phyloP scores from a whole-genome alignment of 306 rosid species.

The Ziziphus jujuba region DNA sequence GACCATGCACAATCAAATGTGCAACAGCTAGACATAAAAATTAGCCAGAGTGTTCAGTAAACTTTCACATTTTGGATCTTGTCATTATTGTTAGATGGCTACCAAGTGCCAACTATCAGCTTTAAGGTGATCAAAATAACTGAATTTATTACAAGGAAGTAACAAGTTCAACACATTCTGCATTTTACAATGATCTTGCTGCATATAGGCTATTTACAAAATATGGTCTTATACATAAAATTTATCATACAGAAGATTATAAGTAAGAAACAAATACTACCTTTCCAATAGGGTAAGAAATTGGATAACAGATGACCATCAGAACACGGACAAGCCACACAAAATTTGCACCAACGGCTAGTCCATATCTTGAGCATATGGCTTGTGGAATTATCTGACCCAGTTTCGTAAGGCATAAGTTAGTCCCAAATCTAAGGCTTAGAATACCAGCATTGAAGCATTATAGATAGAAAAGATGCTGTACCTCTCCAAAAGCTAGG shows the following conservation, averaged over 20 bases:
- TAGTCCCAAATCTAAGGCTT: constrained; percentile 20
- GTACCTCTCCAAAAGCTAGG: constrained; percentile 82
- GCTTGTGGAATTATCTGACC: constrained; percentile 88
- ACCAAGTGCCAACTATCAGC: neutral
- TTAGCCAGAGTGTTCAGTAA: neutral
- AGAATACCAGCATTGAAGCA: constrained; percentile 9
- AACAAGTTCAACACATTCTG: neutral
- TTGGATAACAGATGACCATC: constrained; percentile 78
- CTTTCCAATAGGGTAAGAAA: constrained; percentile 84
- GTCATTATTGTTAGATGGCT: neutral
- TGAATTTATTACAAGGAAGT: neutral
- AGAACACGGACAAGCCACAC: constrained; percentile 74
- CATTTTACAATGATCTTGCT: too few species aligned
- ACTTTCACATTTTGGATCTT: neutral
- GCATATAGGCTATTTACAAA: neutral
- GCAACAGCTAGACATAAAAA: too few species aligned
- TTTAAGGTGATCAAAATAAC: neutral
- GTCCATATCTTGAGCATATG: constrained; percentile 78
- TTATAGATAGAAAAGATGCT: constrained; percentile 1
- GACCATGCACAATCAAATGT: neutral
- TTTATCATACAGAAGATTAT: constrained; percentile 1
- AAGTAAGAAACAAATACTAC: constrained; percentile 30
- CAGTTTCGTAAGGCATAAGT: constrained; percentile 27
- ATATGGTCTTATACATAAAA: neutral
- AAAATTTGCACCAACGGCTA: constrained; percentile 73